Evolutionary conservation across 2,329 filamentous ascomycete genomes (phyloP), one percentile per base, ranked within the genome.

Genomic region (Calonectria hawksworthii): DNA sequence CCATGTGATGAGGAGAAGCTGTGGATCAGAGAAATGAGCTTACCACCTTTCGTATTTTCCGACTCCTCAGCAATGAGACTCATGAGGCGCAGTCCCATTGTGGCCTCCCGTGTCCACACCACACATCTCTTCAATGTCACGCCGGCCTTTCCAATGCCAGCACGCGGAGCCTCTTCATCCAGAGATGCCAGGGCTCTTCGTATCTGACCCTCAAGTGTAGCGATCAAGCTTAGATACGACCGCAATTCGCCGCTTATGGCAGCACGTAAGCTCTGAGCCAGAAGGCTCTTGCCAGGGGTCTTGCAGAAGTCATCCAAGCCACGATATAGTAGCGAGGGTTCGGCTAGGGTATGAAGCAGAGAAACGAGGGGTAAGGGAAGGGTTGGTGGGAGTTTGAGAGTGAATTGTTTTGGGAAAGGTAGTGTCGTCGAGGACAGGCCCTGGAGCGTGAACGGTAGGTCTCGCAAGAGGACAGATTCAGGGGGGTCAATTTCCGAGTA

Each of bases 61-160:
- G 96, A 95, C 83, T 98, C 95, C 82, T 99, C 96, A 0, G 98
- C 95, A 81, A 99, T 98, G 73, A 98, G 85, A 80, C 95, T 98
- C 94, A 99, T 96, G 70, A 99, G 88, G 21, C 97, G 92, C 79
- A 99, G 86, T 0, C 96, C 97, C 93, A 99, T 98, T 1, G 97
- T 99, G 9, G 97, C 95, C 84, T 99, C 98, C 79, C 96, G 92
- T 11, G 96, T 99, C 98, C 98, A 99, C 30, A 99, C 94, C 3
- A 99, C 94, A 80, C 96, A 99, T 83, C 97, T 90, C 84, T 99
- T 99, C 66, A 99, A 87, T 0, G 97, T 99, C 18, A 99, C 96
- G 2, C 96, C 96, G 0, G 95, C 93, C 80, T 96, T 97, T 8
- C 95, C 94, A 68, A 98, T 92, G 2, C 94, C 93, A 56, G 91